Base-by-base conservation (phyloP, 2,329 filamentous ascomycete species). In the Exophiala bonariae region DNA sequence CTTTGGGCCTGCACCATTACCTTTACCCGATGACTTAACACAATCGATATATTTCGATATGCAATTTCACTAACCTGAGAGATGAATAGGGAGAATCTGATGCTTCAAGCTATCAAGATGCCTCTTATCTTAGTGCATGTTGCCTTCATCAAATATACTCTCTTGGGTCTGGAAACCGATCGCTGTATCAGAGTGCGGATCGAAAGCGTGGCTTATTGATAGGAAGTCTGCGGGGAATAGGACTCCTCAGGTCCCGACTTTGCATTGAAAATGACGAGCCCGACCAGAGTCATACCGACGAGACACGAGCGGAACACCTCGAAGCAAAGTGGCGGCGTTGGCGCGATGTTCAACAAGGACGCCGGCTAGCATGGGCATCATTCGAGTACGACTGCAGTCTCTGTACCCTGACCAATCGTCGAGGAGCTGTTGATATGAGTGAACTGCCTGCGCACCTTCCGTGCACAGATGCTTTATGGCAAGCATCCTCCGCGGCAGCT, bases 301-400 rank as follows among this genome's bases (percentile, higher is more conserved):
- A 26, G 9, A 26, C 44, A 18, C 33, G 41, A 5, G 43, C 38
- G 16, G 44, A 40, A 13, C 46, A 50, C 33, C 20, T 37, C 7
- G 10, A 14, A 14, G 30, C 18, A 22, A 47, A 48, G 30, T 54
- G 51, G 51, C 38, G 47, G 10, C 40, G 44, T 16, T 54, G 51
- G 51, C 50, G 48, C 26, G 51, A 50, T 30, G 43, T 48, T 16
- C 47, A 54, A 32, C 47, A 54, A 19, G 51, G 48, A 17, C 47
- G 48, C 23, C 47, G 51, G 6, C 47, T 54, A 23, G 47, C 51
- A 16, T 54, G 51, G 51, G 50, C 51, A 28, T 40, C 44, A 4
- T 54, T 54, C 34, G 51, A 54, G 23, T 54, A 54, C 36, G 51
- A 54, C 22, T 54, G 51, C 41, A 54, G 47, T 40, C 45, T 54